These are phyloP conservation scores for Metarhizium sp. DNA, from an alignment of 2,329 filamentous ascomycete species.

Conservation along the genomic window DNA sequence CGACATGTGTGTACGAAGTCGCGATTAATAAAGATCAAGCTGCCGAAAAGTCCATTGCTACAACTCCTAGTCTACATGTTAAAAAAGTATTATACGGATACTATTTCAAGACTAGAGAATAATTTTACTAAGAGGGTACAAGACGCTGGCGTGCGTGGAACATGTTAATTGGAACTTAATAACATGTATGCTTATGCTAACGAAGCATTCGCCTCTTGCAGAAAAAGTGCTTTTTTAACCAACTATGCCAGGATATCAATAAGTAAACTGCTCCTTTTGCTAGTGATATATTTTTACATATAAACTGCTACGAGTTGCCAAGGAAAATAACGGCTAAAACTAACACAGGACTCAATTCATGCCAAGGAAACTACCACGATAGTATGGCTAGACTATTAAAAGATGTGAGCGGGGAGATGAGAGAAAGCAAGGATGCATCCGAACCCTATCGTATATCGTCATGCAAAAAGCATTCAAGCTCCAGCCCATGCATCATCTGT, in stretches of 20 bases:
- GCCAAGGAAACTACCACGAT: slow-evolving; percentile 8
- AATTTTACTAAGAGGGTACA: no score
- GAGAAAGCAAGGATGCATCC: neutral
- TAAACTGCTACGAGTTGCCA: slow-evolving; percentile 12
- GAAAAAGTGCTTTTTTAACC: slow-evolving; percentile 13
- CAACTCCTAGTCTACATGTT: no score
- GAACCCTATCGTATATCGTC: neutral
- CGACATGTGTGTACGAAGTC: no score
- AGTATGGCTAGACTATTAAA: slow-evolving; percentile 6
- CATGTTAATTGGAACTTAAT: no score
- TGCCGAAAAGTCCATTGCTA: no score
- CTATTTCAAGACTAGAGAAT: no score
- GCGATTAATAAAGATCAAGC: no score
- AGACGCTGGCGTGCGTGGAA: no score
- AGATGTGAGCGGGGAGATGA: slow-evolving; percentile 1
- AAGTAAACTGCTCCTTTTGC: slow-evolving; percentile 11
- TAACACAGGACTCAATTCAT: slow-evolving; percentile 3
- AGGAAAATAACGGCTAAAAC: neutral
- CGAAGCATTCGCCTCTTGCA: slow-evolving; percentile 1
- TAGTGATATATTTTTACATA: slow-evolving; percentile 13
- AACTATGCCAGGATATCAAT: slow-evolving; percentile 13
- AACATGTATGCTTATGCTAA: no score
- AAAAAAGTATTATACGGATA: no score
- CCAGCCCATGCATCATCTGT: slow-evolving; percentile 4
- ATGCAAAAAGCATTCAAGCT: no score